These are phyloP conservation scores for Trichoderma asperellum DNA, from an alignment of 2,329 filamentous ascomycete genomes.

Conservation along the genomic window DNA sequence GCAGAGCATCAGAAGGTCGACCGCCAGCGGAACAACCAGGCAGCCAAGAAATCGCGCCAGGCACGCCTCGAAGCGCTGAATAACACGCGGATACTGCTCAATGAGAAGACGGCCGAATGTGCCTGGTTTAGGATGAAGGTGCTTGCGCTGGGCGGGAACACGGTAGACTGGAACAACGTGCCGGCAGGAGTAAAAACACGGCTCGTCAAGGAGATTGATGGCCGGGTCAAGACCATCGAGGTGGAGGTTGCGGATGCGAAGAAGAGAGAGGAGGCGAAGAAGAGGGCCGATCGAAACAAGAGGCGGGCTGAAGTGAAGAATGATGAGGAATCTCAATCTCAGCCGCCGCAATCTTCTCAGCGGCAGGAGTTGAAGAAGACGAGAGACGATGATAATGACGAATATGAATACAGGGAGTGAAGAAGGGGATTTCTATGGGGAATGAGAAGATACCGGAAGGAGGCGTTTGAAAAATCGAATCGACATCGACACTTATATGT, in stretches of 20 bases:
- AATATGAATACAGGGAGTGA: background rate
- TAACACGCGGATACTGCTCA: constrained; percentile 33
- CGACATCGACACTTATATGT: background rate
- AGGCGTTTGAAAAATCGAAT: background rate
- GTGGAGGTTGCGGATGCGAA: constrained; percentile 29
- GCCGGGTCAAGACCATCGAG: constrained; percentile 32
- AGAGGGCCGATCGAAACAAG: constrained; percentile 30
- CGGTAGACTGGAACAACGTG: constrained; percentile 34
- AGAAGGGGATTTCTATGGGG: background rate
- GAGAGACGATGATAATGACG: background rate
- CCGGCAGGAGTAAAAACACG: constrained; percentile 28
- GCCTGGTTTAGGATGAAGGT: constrained; percentile 38
- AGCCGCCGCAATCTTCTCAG: background rate
- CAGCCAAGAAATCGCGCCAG: constrained; percentile 44
- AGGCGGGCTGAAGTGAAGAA: constrained; percentile 16
- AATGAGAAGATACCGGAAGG: background rate
- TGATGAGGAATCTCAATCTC: background rate
- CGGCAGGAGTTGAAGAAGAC: background rate
- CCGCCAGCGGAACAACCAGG: constrained; percentile 44
- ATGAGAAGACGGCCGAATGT: constrained; percentile 35
- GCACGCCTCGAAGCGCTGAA: constrained; percentile 38
- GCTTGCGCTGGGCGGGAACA: constrained; percentile 34
- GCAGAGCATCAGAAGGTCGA: constrained; percentile 35
- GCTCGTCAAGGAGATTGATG: constrained; percentile 33
- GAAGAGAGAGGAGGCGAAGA: constrained; percentile 34